phyloP scores from a whole-genome alignment of 2,329 filamentous ascomycete species.

The Colletotrichum trifolii region DNA sequence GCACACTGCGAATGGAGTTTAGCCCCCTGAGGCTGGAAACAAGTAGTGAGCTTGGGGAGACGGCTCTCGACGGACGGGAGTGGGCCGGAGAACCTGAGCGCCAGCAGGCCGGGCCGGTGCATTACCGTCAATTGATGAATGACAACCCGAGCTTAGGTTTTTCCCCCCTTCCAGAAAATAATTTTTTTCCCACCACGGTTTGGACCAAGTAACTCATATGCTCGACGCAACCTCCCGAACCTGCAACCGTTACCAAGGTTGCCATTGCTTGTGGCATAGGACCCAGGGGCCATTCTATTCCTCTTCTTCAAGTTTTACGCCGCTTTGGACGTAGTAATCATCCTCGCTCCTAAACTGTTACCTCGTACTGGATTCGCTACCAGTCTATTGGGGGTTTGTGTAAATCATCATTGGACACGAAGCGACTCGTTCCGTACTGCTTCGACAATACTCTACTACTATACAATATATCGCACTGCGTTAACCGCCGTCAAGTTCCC shows the following conservation, averaged over 20 bases:
- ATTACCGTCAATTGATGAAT: conserved; percentile 37
- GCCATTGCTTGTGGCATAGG: too few relatives aligned
- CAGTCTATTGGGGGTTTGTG: conserved; percentile 28
- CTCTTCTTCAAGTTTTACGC: conserved; percentile 16
- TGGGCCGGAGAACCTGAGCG: conserved; percentile 32
- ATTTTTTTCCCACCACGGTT: conserved; percentile 11
- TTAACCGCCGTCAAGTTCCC: not conserved
- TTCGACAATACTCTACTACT: too few relatives aligned
- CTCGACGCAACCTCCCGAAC: too few relatives aligned
- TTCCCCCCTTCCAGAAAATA: conserved; percentile 10
- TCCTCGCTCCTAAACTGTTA: conserved; percentile 19
- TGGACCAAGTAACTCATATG: too few relatives aligned
- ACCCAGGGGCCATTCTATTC: not conserved
- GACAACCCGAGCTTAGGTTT: conserved; percentile 31
- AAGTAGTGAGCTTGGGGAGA: not conserved
- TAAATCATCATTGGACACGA: not conserved
- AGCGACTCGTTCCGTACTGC: too few relatives aligned
- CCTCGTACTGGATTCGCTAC: conserved; percentile 22
- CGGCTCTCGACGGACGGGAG: conserved; percentile 14
- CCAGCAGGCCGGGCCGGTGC: conserved; percentile 33
- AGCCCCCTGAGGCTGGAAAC: too few relatives aligned
- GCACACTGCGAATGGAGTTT: too few relatives aligned
- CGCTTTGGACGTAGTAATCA: not conserved
- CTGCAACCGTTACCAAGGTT: too few relatives aligned
- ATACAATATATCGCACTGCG: not conserved